Evolutionary conservation across 306 rosid species (phyloP), one percentile per base, ranked within the genome.

Genomic region (Chamaecrista fasciculata): DNA sequence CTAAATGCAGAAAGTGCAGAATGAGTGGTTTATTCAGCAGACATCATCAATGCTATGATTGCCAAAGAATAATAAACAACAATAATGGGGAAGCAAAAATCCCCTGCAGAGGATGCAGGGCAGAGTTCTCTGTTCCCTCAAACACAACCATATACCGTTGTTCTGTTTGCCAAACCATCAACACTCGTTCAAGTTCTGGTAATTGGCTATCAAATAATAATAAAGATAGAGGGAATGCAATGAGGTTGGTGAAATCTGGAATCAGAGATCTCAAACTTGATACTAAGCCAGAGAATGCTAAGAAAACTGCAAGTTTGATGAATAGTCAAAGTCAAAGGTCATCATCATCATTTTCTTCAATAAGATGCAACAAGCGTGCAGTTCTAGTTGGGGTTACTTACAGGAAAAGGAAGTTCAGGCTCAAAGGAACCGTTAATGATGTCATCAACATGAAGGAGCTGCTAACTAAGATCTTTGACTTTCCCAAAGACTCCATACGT

Each of bases 321-420:
- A 37, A 61, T 58, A 37, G 55, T 58, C 43, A 31, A 15, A 57
- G 42, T n/a, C n/a, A n/a, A n/a, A n/a, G n/a, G n/a, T n/a, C n/a
- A 8, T 20, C 26, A 0, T 25, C 20, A 5, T 9, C 71, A 42
- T 18, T 43, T 52, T 58, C 73, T 67, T 62, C 60, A 8, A 1
- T 44, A 28, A 68, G 79, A 34, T 10, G 64, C 48, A 75, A 57
- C 25, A 92, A 84, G 79, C 86, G 96, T 0, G 98, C 96, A 1
- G 82, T 92, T 83, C 93, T 90, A 11, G 86, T 92, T 59, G 98
- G 92, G 29, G 88, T 90, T 64, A 75, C 88, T 23, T 90, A 92
- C 80, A 73, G 58, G 49, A 36, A 60, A 10, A 33, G 23, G 58
- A 92, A 83, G 66, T 78, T 69, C 77, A 81, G 24, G 70, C 90